Percentiles rank a stretch among this genome's conserved stretches.
These are phyloP conservation scores for Epichloe sibirici DNA, from an alignment of 2,329 filamentous ascomycete genomes.

Conservation along the genomic window DNA sequence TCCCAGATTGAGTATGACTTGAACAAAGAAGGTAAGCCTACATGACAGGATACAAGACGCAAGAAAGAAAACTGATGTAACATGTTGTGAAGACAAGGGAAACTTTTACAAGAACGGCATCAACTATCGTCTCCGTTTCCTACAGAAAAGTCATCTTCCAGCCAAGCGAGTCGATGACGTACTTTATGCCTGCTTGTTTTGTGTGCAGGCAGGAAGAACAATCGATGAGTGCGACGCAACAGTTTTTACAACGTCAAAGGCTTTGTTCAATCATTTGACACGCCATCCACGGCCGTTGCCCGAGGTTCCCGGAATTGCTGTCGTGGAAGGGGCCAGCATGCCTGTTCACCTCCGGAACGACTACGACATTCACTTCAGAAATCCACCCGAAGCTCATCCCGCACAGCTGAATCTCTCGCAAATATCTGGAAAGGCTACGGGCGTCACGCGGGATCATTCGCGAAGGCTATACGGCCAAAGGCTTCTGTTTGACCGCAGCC, in stretches of 20 bases:
- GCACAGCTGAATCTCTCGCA: slow-evolving; percentile 29
- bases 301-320: slow-evolving; percentile 32
- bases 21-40: slow-evolving; percentile 29
- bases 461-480: slow-evolving; percentile 34
- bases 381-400: slow-evolving; percentile 27
- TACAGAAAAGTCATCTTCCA: slow-evolving; percentile 42
- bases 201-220: slow-evolving; percentile 35
- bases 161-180: slow-evolving; percentile 39
- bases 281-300: slow-evolving; percentile 43
- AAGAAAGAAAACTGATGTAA: neutral
- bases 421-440: slow-evolving; percentile 30
- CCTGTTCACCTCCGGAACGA: slow-evolving; percentile 31
- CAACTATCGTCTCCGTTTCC: slow-evolving; percentile 39
- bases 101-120: slow-evolving; percentile 35
- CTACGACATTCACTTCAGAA: slow-evolving; percentile 39
- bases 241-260: slow-evolving; percentile 40
- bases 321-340: slow-evolving; percentile 32
- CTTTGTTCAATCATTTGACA: slow-evolving; percentile 40
- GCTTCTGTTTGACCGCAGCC: slow-evolving; percentile 31
- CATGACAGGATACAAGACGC: neutral
- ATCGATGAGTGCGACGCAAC: slow-evolving; percentile 42
- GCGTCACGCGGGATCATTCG: slow-evolving; percentile 33
- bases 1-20: slow-evolving; percentile 39
- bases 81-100: slow-evolving; percentile 15
- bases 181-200: slow-evolving; percentile 43